Percentiles rank a stretch among this genome's conserved stretches.
These are phyloP conservation scores for Rasamsonia emersonii DNA, from an alignment of 2,329 filamentous ascomycete species.

Conservation along the genomic window DNA sequence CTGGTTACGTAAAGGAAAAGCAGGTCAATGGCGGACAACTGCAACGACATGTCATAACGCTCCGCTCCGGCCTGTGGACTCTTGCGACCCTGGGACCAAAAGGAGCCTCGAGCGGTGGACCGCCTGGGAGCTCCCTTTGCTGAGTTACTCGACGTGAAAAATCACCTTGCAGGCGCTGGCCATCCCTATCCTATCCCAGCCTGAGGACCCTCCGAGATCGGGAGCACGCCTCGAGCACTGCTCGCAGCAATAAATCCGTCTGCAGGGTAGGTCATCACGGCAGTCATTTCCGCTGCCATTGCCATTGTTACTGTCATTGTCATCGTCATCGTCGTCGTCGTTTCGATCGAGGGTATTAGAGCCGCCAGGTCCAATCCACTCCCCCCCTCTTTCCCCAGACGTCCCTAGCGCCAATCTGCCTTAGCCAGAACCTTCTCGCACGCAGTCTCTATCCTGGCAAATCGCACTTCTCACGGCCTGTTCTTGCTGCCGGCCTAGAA, in stretches of 20 bases:
- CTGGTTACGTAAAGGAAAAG: slow-evolving; percentile 36
- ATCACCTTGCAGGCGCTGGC: no score
- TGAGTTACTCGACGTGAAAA: no score
- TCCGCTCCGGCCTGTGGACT: slow-evolving; percentile 4
- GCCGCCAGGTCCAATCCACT: neutral
- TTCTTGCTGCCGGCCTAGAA: neutral
- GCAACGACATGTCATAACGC: slow-evolving; percentile 3
- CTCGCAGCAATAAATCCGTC: no score
- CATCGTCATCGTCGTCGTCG: neutral
- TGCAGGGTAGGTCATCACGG: no score
- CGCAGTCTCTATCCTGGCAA: neutral
- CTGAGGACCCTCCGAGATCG: no score
- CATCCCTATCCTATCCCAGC: no score
- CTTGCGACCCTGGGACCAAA: slow-evolving; percentile 1
- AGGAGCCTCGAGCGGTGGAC: no score
- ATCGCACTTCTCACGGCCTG: neutral
- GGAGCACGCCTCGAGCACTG: no score
- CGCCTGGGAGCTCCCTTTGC: no score
- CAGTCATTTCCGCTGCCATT: no score
- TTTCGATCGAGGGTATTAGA: neutral
- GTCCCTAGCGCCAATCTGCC: neutral
- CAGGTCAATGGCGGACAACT: slow-evolving; percentile 8
- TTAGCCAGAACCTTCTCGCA: neutral
- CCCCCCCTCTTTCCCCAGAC: neutral
- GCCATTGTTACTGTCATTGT: no score